phyloP scores from a whole-genome alignment of 2,329 filamentous ascomycete species.

The Nigrograna mackinnonii region DNA sequence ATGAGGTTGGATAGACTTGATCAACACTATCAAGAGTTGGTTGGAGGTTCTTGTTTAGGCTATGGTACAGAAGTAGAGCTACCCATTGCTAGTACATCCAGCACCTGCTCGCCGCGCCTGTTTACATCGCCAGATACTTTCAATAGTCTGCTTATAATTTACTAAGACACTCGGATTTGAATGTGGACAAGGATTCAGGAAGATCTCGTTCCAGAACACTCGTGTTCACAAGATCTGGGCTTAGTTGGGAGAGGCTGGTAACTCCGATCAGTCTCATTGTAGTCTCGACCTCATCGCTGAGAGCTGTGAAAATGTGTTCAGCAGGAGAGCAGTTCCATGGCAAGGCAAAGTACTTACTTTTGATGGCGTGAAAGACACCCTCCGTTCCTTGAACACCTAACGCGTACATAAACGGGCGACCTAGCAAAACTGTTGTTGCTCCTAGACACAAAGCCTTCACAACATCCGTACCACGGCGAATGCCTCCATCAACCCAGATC shows the following conservation, averaged over 20 bases:
- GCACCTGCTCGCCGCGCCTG: too few species aligned
- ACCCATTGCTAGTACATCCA: too few species aligned
- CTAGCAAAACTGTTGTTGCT: slow-evolving; percentile 43
- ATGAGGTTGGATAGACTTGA: too few species aligned
- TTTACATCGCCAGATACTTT: too few species aligned
- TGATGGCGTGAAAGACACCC: slow-evolving; percentile 39
- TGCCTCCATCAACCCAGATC: slow-evolving; percentile 42
- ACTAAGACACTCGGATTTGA: too few species aligned
- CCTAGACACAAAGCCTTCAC: slow-evolving; percentile 44
- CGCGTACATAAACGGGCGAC: slow-evolving; percentile 42
- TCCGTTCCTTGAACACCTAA: slow-evolving; percentile 40
- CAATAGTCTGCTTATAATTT: too few species aligned
- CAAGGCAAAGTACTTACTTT: slow-evolving; percentile 29
- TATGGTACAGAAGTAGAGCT: too few species aligned
- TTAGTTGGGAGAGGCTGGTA: slow-evolving; percentile 62
- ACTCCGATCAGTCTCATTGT: slow-evolving; percentile 70
- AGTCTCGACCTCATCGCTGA: slow-evolving; percentile 64
- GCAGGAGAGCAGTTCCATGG: not conserved
- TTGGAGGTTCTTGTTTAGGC: too few species aligned
- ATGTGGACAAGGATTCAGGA: too few species aligned
- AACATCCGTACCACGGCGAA: slow-evolving; percentile 42
- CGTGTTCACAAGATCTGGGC: slow-evolving; percentile 63
- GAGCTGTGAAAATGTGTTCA: slow-evolving; percentile 31
- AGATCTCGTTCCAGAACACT: too few species aligned
- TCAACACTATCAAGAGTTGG: too few species aligned